Base-by-base conservation (phyloP, 2,329 filamentous ascomycete genomes). In the Aspergillus fructus region DNA sequence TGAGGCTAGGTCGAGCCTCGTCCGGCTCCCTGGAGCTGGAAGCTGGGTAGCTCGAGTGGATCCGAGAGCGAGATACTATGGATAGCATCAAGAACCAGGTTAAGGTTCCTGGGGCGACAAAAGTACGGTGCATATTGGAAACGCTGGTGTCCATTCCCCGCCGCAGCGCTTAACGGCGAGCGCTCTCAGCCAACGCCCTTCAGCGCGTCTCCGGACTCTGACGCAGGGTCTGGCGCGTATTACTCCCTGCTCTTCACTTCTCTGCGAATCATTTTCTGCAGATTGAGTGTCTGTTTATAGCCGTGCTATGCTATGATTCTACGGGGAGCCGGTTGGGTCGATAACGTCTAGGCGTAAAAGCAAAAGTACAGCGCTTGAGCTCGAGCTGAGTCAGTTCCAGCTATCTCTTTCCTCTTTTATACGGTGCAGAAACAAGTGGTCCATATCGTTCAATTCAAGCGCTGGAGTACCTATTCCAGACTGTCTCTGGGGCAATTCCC, bases 141-240 rank as follows among this genome's bases (percentile, higher is more conserved):
- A n/a, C 34, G 12, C 27, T 45, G 47, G 49, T n/a, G 13, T 39
- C 24, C 19, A 53, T 49, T 53, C 54, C 60, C 69, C 66, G 68
- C 68, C 50, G 24, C 53, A 65, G 69, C 69, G 69, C 68, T 64
- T 71, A 64, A 45, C 58, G 50, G 48, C 56, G 57, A 48, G 45
- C 21, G 43, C 37, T 67, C 62, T 64, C 62, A 65, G 58, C 69
- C 69, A 71, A 65, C 65, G 64, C 56, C 62, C 64, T 49, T 47
- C 40, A 27, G 58, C 64, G 62, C 58, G 61, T 63, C 63, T 55
- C 58, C 54, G 23, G 40, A 65, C 27, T 55, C 42, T 65, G 60
- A 65, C 43, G 61, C 63, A 56, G 40, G 30, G 33, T 24, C 33
- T 42, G 42, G 48, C 23, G 41, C 13, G 12, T 30, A 41, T 17